A percentile compares a stretch with the other conserved stretches of the same genome.
Conservation (phyloP, 2,329 filamentous ascomycete genomes). For the Apiospora sp. region DNA sequence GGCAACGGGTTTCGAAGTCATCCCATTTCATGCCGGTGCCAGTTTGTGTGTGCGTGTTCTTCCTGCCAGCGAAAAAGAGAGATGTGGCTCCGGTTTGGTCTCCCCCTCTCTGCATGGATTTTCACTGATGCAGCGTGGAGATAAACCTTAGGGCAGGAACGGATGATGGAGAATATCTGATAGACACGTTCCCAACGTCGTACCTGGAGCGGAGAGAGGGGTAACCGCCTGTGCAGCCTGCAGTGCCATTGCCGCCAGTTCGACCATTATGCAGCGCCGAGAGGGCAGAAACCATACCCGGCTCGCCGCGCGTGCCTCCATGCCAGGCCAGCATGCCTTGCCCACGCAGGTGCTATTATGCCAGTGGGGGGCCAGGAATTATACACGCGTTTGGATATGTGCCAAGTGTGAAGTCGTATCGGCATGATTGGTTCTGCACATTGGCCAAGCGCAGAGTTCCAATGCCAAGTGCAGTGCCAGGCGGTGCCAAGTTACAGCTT, state of each 20-base stretch:
- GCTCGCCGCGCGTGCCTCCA: background rate
- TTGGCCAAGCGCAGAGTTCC: background rate
- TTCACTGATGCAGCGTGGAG: slow-evolving; percentile 17
- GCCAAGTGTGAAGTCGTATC: background rate
- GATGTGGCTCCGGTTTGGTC: background rate
- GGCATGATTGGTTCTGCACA: background rate
- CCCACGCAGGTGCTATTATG: background rate
- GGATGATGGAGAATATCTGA: slow-evolving; percentile 7
- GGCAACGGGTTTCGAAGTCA: slow-evolving; percentile 13
- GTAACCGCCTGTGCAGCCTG: background rate
- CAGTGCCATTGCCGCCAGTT: background rate
- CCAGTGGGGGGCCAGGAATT: too few relatives aligned
- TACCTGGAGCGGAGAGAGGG: slow-evolving; percentile 16
- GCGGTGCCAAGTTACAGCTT: background rate
- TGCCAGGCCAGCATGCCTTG: background rate
- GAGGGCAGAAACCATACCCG: background rate
- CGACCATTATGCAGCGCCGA: background rate
- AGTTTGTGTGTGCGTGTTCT: too few relatives aligned
- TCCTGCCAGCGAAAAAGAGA: background rate
- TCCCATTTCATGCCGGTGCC: background rate
- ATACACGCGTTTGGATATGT: background rate
- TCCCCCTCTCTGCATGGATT: background rate
- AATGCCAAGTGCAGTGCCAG: slow-evolving; percentile 16
- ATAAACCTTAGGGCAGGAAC: slow-evolving; percentile 8
- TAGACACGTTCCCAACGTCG: slow-evolving; percentile 18